A percentile compares a stretch with the other conserved stretches of the same genome.
phyloP scores from a whole-genome alignment of 1,284 basidiomycete genomes.

The Stereum hirsutum region DNA sequence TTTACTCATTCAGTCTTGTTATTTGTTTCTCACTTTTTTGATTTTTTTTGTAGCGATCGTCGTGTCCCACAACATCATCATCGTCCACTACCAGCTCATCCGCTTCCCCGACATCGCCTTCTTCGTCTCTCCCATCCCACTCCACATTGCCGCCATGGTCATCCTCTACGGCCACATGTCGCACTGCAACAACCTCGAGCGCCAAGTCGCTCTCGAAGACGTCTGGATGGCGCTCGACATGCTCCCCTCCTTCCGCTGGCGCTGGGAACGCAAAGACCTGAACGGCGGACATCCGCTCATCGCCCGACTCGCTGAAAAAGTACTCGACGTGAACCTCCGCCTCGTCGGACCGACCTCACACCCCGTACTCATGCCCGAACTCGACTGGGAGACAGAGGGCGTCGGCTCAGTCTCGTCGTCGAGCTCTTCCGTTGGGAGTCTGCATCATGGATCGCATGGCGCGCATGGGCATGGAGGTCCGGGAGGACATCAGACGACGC shows the following conservation, averaged over 20 bases:
- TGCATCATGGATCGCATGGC: not conserved
- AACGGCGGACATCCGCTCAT: conserved; percentile 74
- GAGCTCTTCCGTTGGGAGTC: conserved; percentile 2
- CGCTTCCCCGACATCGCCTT: conserved; percentile 75
- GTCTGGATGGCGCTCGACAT: conserved; percentile 77
- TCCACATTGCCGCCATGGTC: conserved; percentile 82
- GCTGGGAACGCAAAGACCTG: conserved; percentile 75
- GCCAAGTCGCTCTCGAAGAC: conserved; percentile 62
- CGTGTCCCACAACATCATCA: conserved; percentile 75
- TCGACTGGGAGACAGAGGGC: conserved; percentile 57
- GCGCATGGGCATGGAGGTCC: not conserved
- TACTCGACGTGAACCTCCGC: conserved; percentile 59
- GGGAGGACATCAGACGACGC: not conserved
- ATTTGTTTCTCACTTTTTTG: not conserved
- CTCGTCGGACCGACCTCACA: conserved; percentile 46
- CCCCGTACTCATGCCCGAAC: conserved; percentile 53
- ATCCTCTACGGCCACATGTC: conserved; percentile 79
- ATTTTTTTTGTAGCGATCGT: conserved; percentile 49
- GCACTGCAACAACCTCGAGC: conserved; percentile 53
- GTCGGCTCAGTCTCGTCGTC: conserved; percentile 12
- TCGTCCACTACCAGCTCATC: conserved; percentile 72
- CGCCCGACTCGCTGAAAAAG: conserved; percentile 66
- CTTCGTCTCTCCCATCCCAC: conserved; percentile 76
- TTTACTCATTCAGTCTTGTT: not conserved
- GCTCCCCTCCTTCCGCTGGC: conserved; percentile 78